Conservation (phyloP, 1,139 yeast species). For the Yamadazyma triangularis region DNA sequence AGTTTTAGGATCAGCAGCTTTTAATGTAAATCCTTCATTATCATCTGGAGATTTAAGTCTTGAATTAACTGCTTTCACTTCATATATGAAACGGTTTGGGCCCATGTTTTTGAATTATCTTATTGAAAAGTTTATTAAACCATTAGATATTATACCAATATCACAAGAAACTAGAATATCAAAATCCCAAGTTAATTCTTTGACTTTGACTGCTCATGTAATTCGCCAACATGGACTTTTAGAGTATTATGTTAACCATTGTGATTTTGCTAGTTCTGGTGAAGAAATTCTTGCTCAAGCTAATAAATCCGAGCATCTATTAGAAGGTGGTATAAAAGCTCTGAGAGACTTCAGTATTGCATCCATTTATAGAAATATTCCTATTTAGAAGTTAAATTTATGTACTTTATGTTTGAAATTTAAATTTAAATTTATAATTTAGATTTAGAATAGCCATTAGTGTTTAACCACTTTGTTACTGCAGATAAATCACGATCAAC, state of each 20-base stretch:
- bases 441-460: slow-evolving; percentile 34
- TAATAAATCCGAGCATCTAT: slow-evolving; percentile 18
- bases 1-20: slow-evolving; percentile 43
- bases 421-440: slow-evolving; percentile 6
- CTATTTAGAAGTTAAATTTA: not conserved
- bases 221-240: slow-evolving; percentile 49
- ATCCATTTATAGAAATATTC: slow-evolving; percentile 17
- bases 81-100: slow-evolving; percentile 44
- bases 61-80: slow-evolving; percentile 52
- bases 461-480: slow-evolving; percentile 50
- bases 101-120: slow-evolving; percentile 26
- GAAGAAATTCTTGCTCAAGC: too few relatives aligned
- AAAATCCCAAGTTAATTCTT: not conserved
- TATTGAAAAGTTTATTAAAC: slow-evolving; percentile 13
- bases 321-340: slow-evolving; percentile 18
- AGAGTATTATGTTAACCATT: slow-evolving; percentile 37
- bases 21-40: too few relatives aligned
- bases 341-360: slow-evolving; percentile 30
- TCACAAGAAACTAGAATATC: not conserved
- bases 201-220: slow-evolving; percentile 31
- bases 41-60: slow-evolving; percentile 5
- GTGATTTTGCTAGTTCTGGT: slow-evolving; percentile 26
- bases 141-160: slow-evolving; percentile 7
- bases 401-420: not conserved
- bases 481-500: slow-evolving; percentile 55